Base-by-base conservation (phyloP, 2,329 filamentous ascomycete species). In the Hyphodiscus sp. region DNA sequence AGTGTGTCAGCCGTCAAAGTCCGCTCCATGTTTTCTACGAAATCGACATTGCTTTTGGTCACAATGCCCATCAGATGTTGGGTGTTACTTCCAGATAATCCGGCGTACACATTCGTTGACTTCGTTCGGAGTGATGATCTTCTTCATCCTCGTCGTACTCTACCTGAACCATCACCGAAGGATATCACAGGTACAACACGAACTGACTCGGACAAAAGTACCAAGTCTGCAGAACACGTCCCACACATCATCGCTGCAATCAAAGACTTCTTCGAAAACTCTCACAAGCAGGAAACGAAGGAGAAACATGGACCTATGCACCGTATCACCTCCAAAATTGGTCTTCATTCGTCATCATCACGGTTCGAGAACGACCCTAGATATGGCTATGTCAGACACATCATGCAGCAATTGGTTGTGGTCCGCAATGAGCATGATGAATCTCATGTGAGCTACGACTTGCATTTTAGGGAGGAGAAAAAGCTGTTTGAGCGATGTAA, bases 21-120 rank as follows among this genome's bases (percentile, higher is more conserved):
- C 47, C 23, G 33, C 9, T 49, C 47, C 10, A 26, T 49, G 16
- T 49, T 33, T 41, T 20, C 47, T 2, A 49, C 47, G 20, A 49
- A 49, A 11, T 49, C 47, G 20, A 41, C 47, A 20, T n/a, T 49
- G 20, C 33, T 49, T 16, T 41, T 49, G 18, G 47, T 49, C 20
- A 49, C 47, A 10, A 49, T 49, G 47, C 47, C 47, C 2, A 20
- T 49, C 13, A 38, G 47, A 20, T 41, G 20, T 30, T 49, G 47
- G 47, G 47, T 49, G 11, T 29, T 41, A 38, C 47, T 49, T 30
- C 15, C 19, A 20, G 33, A 49, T 11, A 41, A 49, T 41, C 47
- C 47, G n/a, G 47, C 47, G 19, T 49, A 49, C 20, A 49, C 47
- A 8, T 49, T 49, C 38, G 38, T 49, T 41, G 47, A 49, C 20